These are phyloP conservation scores for Rutstroemia sp. DNA, from an alignment of 2,329 filamentous ascomycete genomes.

Conservation along the genomic window DNA sequence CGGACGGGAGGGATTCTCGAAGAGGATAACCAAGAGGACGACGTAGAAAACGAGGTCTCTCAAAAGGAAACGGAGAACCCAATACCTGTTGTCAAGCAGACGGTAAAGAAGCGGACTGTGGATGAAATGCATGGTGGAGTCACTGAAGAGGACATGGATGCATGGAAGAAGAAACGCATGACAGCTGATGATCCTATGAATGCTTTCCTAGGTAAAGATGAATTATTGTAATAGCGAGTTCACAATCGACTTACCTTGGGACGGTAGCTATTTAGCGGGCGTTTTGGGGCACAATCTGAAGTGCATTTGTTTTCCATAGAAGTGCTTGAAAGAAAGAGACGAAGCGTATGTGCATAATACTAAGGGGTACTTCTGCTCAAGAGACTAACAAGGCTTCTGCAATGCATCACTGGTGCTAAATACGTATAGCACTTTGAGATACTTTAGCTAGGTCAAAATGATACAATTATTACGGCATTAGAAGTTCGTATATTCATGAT, in stretches of 20 bases:
- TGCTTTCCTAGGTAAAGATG: slow-evolving; percentile 66
- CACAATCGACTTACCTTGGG: not conserved
- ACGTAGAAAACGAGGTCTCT: slow-evolving; percentile 25
- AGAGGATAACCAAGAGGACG: slow-evolving; percentile 20
- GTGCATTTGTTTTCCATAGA: too few relatives aligned
- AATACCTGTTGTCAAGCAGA: slow-evolving; percentile 16
- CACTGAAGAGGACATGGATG: slow-evolving; percentile 78
- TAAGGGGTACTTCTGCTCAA: too few relatives aligned
- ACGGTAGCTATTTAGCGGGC: too few relatives aligned
- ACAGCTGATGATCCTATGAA: slow-evolving; percentile 83
- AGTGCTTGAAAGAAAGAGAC: too few relatives aligned
- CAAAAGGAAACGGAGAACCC: slow-evolving; percentile 26
- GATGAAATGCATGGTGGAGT: slow-evolving; percentile 73
- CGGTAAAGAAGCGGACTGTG: slow-evolving; percentile 62
- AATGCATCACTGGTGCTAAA: too few relatives aligned
- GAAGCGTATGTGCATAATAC: too few relatives aligned
- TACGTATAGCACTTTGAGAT: too few relatives aligned
- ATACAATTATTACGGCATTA: not conserved
- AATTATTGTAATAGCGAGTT: slow-evolving; percentile 34
- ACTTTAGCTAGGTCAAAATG: not conserved
- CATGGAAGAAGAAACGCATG: slow-evolving; percentile 69
- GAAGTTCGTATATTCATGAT: slow-evolving; percentile 6
- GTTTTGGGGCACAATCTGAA: too few relatives aligned
- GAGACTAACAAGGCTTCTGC: too few relatives aligned
- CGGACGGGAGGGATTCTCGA: slow-evolving; percentile 36